Percentiles rank a stretch among this genome's conserved stretches.
These are phyloP conservation scores for Anacardium occidentale DNA, from an alignment of 345 rosid genomes.

Conservation along the genomic window DNA sequence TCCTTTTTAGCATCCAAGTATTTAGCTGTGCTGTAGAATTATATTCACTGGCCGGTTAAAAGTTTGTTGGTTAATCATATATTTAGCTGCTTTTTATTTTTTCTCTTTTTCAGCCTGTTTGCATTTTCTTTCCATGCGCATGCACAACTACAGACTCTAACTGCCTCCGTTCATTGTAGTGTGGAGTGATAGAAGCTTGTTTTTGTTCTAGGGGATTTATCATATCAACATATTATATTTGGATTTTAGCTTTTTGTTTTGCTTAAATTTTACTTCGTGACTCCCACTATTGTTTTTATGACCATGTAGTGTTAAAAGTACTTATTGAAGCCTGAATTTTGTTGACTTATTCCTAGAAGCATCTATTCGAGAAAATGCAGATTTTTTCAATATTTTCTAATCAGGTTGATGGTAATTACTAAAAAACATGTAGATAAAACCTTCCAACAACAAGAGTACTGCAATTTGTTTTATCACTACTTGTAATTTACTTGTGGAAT, in stretches of 20 bases:
- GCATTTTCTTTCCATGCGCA: not conserved
- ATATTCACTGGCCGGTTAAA: not conserved
- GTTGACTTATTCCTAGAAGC: not conserved
- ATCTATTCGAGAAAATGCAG: too few relatives aligned
- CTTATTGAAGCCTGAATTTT: not conserved
- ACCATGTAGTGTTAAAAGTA: not conserved
- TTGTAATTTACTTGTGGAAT: not conserved
- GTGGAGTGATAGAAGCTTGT: not conserved
- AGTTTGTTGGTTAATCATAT: not conserved
- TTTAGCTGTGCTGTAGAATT: not conserved
- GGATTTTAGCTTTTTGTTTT: not conserved
- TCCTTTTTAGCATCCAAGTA: not conserved
- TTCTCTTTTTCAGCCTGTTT: not conserved
- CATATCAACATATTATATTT: not conserved
- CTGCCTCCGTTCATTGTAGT: not conserved
- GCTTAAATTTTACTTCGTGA: not conserved
- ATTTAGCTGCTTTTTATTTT: not conserved
- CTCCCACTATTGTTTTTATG: not conserved
- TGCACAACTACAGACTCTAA: not conserved
- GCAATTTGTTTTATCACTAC: not conserved
- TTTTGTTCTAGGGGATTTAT: not conserved
- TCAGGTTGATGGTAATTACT: too few relatives aligned
- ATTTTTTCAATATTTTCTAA: too few relatives aligned
- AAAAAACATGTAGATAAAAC: too few relatives aligned
- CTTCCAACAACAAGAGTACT: too few relatives aligned